Evolutionary conservation across 306 rosid genomes (phyloP).

Genomic region (Cercis canadensis): DNA sequence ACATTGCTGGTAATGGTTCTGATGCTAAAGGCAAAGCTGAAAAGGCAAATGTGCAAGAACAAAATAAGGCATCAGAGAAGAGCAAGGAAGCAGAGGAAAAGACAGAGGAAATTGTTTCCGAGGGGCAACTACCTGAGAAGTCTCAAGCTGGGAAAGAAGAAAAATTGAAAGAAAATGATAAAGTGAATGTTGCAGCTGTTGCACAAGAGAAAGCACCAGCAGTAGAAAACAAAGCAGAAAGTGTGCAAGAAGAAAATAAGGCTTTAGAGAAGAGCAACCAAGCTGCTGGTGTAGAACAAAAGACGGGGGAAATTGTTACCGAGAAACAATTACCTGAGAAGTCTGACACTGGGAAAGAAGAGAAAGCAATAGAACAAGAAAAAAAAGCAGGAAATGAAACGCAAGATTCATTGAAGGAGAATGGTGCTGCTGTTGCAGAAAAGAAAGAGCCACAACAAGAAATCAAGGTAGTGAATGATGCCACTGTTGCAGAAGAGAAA

Average conservation of each 20-base stretch:
- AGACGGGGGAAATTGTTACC: too few relatives aligned
- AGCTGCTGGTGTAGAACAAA: too few relatives aligned
- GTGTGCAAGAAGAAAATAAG: too few relatives aligned
- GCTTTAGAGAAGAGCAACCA: too few relatives aligned
- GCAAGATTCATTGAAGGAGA: conserved; percentile 20
- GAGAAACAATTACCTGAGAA: background rate
- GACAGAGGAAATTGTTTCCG: conserved; percentile 33
- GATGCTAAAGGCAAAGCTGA: conserved; percentile 33
- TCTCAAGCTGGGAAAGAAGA: conserved; percentile 39
- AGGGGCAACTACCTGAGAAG: conserved; percentile 40
- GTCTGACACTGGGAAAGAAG: conserved; percentile 18
- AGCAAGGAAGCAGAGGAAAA: conserved; percentile 5
- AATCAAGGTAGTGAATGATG: too few relatives aligned
- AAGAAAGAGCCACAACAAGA: background rate
- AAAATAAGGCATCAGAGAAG: conserved; percentile 20
- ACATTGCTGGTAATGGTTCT: background rate
- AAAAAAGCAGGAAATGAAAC: too few relatives aligned
- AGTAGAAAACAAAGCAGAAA: background rate
- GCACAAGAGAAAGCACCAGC: background rate
- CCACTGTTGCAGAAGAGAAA: conserved; percentile 3
- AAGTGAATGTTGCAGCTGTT: background rate
- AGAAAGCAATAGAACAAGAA: too few relatives aligned
- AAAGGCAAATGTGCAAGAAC: conserved; percentile 8
- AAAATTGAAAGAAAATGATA: background rate
- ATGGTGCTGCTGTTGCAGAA: conserved; percentile 3